A percentile compares a stretch with the other conserved stretches of the same genome.
phyloP scores from a whole-genome alignment of 257 asterid species.

The Solanum ossicruentum region DNA sequence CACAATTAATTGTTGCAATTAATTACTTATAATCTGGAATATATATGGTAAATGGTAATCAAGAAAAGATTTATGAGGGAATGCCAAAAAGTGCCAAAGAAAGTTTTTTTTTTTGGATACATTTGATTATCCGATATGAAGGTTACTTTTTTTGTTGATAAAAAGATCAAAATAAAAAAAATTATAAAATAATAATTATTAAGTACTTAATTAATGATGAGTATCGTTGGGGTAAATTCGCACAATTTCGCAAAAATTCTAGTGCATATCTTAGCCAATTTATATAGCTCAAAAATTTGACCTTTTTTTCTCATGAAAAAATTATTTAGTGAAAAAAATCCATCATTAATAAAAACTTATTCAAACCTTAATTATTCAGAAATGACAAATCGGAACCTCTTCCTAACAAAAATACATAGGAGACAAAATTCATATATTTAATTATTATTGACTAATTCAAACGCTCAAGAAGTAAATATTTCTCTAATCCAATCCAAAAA shows the following conservation, averaged over 20 bases:
- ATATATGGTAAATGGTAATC: neutral
- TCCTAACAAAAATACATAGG: neutral
- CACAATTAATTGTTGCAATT: neutral
- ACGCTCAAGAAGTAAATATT: neutral
- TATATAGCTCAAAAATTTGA: too few relatives aligned
- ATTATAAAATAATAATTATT: neutral
- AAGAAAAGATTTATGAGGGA: neutral
- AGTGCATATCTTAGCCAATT: too few relatives aligned
- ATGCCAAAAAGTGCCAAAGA: neutral
- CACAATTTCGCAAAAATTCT: too few relatives aligned
- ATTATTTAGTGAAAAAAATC: neutral
- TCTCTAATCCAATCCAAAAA: neutral
- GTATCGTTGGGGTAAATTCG: neutral
- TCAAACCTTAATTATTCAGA: neutral
- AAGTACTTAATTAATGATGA: neutral
- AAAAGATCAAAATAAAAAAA: neutral
- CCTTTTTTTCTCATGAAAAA: neutral
- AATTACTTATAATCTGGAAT: neutral
- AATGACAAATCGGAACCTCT: neutral
- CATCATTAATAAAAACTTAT: neutral
- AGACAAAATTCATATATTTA: neutral
- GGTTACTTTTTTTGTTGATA: neutral
- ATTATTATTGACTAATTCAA: neutral
- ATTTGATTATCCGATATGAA: neutral
- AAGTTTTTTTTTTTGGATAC: too few relatives aligned